Evolutionary conservation across 768 basidiomycete genomes (phyloP).

Genomic region (Rhodosporidiobolus odoratus): DNA sequence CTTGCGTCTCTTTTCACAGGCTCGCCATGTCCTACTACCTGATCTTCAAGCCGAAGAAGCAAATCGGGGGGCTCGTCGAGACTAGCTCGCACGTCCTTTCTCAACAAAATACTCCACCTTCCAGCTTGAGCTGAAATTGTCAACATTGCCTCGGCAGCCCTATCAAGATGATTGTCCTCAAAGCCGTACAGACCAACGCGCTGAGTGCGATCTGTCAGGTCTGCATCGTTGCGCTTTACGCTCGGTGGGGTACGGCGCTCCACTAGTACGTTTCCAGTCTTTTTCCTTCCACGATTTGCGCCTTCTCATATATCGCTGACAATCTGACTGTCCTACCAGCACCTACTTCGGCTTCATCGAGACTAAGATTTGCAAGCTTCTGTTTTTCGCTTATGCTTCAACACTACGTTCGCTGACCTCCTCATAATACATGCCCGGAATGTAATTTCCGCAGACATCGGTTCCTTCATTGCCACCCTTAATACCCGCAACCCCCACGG

Average conservation of each 20-base stretch:
- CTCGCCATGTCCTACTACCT: not conserved
- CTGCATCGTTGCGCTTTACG: not conserved
- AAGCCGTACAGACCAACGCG: not conserved
- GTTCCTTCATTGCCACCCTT: conserved; percentile 2
- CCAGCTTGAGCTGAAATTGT: too few species aligned
- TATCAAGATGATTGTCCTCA: not conserved
- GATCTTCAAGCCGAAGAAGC: not conserved
- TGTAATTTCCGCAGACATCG: not conserved
- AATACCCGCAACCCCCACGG: not conserved
- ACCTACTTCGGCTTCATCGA: not conserved
- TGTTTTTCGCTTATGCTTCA: not conserved
- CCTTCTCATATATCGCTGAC: not conserved
- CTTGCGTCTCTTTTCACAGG: not conserved
- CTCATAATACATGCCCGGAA: not conserved
- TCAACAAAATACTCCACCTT: too few species aligned
- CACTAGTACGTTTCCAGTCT: not conserved
- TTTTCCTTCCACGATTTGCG: not conserved
- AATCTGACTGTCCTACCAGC: not conserved
- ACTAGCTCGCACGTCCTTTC: not conserved
- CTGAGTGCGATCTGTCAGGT: not conserved
- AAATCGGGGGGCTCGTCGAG: not conserved
- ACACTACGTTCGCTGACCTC: not conserved
- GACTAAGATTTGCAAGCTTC: not conserved
- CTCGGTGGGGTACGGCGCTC: not conserved
- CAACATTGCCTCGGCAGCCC: not conserved